Evolutionary conservation across 768 basidiomycete species (phyloP).

Genomic region (Sporobolomyces roseus): DNA sequence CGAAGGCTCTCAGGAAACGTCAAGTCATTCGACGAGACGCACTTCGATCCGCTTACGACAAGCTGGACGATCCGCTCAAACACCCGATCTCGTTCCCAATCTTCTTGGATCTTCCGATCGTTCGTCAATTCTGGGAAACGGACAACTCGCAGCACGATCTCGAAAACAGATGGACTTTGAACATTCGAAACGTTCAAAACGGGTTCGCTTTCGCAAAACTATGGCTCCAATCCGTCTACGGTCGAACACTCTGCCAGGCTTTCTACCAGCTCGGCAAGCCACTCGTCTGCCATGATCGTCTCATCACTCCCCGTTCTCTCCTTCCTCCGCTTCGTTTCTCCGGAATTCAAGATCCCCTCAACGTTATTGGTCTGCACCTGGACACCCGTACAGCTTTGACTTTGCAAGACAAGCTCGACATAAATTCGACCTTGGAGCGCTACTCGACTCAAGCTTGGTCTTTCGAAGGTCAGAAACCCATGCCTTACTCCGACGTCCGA

Average conservation of each 20-base stretch:
- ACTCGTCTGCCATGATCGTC: too few species aligned
- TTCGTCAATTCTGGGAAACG: too few species aligned
- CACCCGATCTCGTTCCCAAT: too few species aligned
- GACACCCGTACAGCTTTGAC: not conserved
- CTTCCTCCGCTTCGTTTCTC: not conserved
- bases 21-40: too few species aligned
- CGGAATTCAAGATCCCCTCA: not conserved
- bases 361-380: not conserved
- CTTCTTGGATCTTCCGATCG: too few species aligned
- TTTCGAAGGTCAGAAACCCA: not conserved
- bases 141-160: not conserved
- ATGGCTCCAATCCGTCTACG: not conserved
- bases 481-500: not conserved
- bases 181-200: not conserved
- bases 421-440: too few species aligned
- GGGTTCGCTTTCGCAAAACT: not conserved
- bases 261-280: not conserved
- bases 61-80: too few species aligned
- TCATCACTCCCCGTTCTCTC: not conserved
- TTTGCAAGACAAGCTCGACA: not conserved
- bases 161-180: not conserved
- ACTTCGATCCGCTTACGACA: too few species aligned
- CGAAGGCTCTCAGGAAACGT: too few species aligned
- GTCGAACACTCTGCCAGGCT: not conserved
- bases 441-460: constrained; percentile 7